Evolutionary conservation across 2,329 filamentous ascomycete species (phyloP), one percentile per base, ranked within the genome.

Genomic region (Drechmeria coniospora): DNA sequence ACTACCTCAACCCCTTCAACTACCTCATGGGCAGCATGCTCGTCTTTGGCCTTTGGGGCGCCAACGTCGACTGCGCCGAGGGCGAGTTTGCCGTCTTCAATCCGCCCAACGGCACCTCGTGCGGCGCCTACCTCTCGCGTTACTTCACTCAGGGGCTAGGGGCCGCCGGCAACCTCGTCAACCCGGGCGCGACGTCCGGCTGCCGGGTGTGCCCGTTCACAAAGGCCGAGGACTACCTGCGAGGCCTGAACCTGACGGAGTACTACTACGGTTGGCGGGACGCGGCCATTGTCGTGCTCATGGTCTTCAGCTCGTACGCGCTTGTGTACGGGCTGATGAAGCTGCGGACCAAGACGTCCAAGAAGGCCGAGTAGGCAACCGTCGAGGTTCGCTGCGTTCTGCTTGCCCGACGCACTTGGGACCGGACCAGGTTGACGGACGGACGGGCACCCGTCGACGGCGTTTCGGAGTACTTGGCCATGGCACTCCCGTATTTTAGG

Each of bases 241-340:
- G 48, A 2, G 68, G 59, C 0, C 36, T 80, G 9, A 76, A 79
- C 41, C 39, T 80, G 6, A 55, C 57, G 1, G 58, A 69, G 4
- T 69, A 77, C 37, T 68, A 60, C 34, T 72, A 71, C 37, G 74
- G 71, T 0, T 81, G 76, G 76, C 60, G 76, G 26, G 61, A 80
- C 46, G 68, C 68, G 0, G 75, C 43, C 0, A 70, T 78, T 26
- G 60, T 65, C 3, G 64, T 63, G 2, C 50, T 69, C 5, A 74
- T 75, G 36, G 63, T 55, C 1, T 33, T 68, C 21, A 63, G 58
- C 30, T 65, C 60, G 1, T 77, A 76, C 29, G 44, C 43, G 0
- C 24, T 62, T 27, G 60, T 64, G 6, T 61, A 55, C 31, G 32
- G 39, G 2, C 41, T 63, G 29, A 63, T 63, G 59, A 63, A 61